These are phyloP conservation scores for Gynandropsis gynandra DNA, from an alignment of 345 rosid genomes.

Conservation along the genomic window DNA sequence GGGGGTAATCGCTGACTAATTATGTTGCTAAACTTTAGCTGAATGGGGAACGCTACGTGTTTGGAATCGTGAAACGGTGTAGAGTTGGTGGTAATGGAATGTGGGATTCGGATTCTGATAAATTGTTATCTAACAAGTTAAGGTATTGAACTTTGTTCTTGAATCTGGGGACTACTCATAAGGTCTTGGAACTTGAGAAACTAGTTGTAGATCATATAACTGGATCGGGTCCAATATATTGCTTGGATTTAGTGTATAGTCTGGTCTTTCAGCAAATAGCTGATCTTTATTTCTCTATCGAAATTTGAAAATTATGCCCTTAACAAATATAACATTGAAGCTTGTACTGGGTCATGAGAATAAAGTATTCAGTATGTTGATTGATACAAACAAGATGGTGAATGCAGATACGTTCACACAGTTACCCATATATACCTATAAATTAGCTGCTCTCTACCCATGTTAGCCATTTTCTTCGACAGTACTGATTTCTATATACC, in stretches of 20 bases:
- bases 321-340: background rate
- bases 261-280: background rate
- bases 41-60: background rate
- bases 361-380: too few species aligned
- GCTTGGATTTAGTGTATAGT: background rate
- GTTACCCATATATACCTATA: too few species aligned
- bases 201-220: background rate
- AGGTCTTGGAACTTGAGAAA: background rate
- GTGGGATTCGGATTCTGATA: background rate
- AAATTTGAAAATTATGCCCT: background rate
- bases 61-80: background rate
- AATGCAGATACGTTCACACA: too few species aligned
- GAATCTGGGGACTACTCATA: slow-evolving; percentile 11
- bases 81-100: slow-evolving; percentile 13
- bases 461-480: background rate
- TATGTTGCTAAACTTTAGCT: background rate
- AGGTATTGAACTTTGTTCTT: background rate
- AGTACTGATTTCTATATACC: background rate
- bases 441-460: background rate
- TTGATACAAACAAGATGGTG: background rate
- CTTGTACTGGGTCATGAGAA: background rate
- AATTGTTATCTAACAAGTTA: background rate
- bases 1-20: background rate
- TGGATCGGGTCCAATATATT: too few species aligned
- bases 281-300: background rate